Evolutionary conservation across 140 eudicot genomes (phyloP), one percentile per base, ranked within the genome.

Genomic region (Stevia rebaudiana): DNA sequence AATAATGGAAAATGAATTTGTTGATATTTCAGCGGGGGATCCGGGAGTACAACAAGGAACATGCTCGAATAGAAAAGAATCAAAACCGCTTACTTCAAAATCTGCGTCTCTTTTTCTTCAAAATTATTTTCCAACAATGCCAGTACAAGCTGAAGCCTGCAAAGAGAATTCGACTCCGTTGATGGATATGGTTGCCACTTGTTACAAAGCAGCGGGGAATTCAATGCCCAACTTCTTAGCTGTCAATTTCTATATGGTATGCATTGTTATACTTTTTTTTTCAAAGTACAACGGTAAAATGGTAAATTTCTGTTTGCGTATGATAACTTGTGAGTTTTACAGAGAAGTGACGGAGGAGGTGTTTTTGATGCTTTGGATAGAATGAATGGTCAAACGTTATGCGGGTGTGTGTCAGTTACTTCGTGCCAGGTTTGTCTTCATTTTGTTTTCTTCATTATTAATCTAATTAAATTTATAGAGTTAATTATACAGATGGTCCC

Each of bases 261-360:
- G 65, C 65, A 12, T 11, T 18, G 19, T 23, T 56, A 56, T 31
- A 36, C 48, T 61, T 56, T 60, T n/a, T 3, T 54, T 28, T 47
- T n/a, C n/a, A 3, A 33, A 23, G 35, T 17, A 17, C 15, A 13
- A 60, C 25, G 25, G 39, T 35, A 39, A 25, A 39, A 23, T 28
- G 22, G 35, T 69, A 37, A 79, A 7, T 54, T 21, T 22, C 24
- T 60, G 42, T 0, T 28, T 41, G 42, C 31, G 0, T 62, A 49
- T 60, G 75, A 63, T 72, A 22, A 65, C 64, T 8, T 63, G 19
- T 15, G 35, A 25, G 15, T 40, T 68, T 60, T 60, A 48, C 94
- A 92, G 98, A 83, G 99, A 65, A 92, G 95, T 57, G 99, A 92
- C 41, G 99, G 99, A 39, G 94, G 95, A 61, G 99, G 99, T 31